A percentile compares a stretch with the other conserved stretches of the same genome.
phyloP scores from a whole-genome alignment of 129 eudicot genomes.

The Ambrosia artemisiifolia region DNA sequence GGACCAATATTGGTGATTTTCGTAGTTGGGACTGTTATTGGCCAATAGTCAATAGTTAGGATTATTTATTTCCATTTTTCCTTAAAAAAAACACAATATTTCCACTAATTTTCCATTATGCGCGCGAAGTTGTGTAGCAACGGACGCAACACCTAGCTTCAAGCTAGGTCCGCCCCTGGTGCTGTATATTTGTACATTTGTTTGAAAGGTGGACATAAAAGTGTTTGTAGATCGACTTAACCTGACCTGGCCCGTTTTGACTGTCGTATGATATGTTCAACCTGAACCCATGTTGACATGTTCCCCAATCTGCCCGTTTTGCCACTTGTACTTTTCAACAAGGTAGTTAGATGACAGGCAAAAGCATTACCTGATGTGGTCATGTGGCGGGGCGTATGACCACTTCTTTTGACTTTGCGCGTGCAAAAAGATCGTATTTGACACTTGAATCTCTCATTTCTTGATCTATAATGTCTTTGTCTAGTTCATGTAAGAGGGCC shows the following conservation, averaged over 20 bases:
- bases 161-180: no score
- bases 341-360: not conserved
- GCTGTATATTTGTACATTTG: not conserved
- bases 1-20: no score
- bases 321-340: not conserved
- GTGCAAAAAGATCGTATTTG: conserved; percentile 27
- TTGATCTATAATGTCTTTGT: conserved; percentile 16
- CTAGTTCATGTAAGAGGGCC: conserved; percentile 50
- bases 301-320: not conserved
- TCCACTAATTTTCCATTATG: no score
- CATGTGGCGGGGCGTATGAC: conserved; percentile 37
- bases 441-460: conserved; percentile 27
- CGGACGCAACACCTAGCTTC: no score
- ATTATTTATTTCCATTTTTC: no score
- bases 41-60: no score
- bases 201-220: not conserved
- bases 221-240: not conserved
- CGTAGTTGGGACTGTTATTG: no score
- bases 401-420: conserved; percentile 33
- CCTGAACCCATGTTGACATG: not conserved
- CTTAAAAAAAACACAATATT: no score
- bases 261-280: not conserved
- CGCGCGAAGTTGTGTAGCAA: no score
- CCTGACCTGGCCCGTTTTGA: not conserved
- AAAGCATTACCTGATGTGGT: conserved; percentile 15